Conservation (phyloP, 2,329 filamentous ascomycete species). For the Aspergillus sp. region DNA sequence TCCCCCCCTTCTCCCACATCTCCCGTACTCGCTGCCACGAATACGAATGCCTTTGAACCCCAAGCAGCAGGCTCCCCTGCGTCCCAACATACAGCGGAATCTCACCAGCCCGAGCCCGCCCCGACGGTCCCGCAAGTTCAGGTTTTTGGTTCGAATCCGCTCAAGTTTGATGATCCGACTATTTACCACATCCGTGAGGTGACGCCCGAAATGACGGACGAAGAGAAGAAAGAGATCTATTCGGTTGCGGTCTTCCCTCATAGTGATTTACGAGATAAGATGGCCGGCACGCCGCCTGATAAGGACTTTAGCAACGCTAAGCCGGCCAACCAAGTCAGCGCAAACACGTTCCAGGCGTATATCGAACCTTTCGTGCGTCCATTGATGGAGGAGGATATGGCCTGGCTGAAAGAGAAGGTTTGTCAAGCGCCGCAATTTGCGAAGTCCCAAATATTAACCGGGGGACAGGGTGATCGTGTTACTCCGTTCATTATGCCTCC, state of each 20-base stretch:
- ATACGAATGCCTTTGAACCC: conserved; percentile 53
- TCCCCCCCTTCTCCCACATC: conserved; percentile 37
- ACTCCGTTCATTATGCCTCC: conserved; percentile 79
- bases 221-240: conserved; percentile 81
- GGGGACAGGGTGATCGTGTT: conserved; percentile 61
- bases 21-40: conserved; percentile 33
- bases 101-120: conserved; percentile 53
- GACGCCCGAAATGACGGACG: conserved; percentile 65
- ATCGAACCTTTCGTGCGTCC: conserved; percentile 85
- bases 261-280: conserved; percentile 71
- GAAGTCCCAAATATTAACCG: not conserved
- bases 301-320: conserved; percentile 94
- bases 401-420: conserved; percentile 76
- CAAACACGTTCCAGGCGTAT: conserved; percentile 85
- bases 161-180: conserved; percentile 83
- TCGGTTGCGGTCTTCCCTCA: conserved; percentile 77
- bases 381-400: conserved; percentile 86
- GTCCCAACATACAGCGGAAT: conserved; percentile 51
- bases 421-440: conserved; percentile 12
- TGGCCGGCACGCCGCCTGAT: conserved; percentile 82
- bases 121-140: conserved; percentile 64
- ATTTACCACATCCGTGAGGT: conserved; percentile 84
- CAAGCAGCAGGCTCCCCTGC: conserved; percentile 54
- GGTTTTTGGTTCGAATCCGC: conserved; percentile 86
- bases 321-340: conserved; percentile 86